Evolutionary conservation across 2,329 filamentous ascomycete species (phyloP).

Genomic region (Beauveria bassiana): DNA sequence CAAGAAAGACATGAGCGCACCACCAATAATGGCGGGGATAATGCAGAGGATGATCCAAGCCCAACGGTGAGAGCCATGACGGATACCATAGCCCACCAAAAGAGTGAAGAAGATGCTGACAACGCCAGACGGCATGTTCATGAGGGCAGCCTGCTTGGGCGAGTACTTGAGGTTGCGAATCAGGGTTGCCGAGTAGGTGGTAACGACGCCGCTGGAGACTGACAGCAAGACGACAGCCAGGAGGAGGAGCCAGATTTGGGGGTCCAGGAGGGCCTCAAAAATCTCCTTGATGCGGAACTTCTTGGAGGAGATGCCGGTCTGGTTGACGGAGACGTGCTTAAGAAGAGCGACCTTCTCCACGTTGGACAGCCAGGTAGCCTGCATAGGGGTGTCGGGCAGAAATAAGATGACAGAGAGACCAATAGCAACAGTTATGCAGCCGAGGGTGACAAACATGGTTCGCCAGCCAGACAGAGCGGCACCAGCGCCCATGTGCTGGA

Average conservation of each 20-base stretch:
- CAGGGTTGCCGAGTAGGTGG: constrained; percentile 46
- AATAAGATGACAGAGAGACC: constrained; percentile 25
- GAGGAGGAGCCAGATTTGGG: constrained; percentile 43
- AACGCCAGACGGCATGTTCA: constrained; percentile 47
- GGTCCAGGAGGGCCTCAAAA: constrained; percentile 41
- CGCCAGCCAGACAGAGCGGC: constrained; percentile 56
- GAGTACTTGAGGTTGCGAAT: constrained; percentile 40
- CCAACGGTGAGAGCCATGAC: constrained; percentile 40
- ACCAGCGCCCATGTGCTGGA: constrained; percentile 45
- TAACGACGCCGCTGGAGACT: constrained; percentile 46
- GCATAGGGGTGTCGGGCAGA: constrained; percentile 37
- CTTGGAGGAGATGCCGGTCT: constrained; percentile 48
- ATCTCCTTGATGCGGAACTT: constrained; percentile 46
- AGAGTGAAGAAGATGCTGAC: constrained; percentile 46
- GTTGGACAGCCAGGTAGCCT: constrained; percentile 36
- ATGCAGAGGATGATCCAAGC: constrained; percentile 41
- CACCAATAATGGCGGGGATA: constrained; percentile 41
- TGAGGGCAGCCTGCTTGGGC: constrained; percentile 37
- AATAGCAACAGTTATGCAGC: constrained; percentile 33
- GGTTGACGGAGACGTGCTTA: constrained; percentile 48
- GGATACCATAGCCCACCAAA: constrained; percentile 39
- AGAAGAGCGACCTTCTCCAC: constrained; percentile 42
- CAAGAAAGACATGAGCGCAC: constrained; percentile 46
- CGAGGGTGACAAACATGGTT: constrained; percentile 64
- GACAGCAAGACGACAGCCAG: constrained; percentile 41